A percentile compares a stretch with the other conserved stretches of the same genome.
phyloP scores from a whole-genome alignment of 2,329 filamentous ascomycete species.

The Cytospora chrysosperma region DNA sequence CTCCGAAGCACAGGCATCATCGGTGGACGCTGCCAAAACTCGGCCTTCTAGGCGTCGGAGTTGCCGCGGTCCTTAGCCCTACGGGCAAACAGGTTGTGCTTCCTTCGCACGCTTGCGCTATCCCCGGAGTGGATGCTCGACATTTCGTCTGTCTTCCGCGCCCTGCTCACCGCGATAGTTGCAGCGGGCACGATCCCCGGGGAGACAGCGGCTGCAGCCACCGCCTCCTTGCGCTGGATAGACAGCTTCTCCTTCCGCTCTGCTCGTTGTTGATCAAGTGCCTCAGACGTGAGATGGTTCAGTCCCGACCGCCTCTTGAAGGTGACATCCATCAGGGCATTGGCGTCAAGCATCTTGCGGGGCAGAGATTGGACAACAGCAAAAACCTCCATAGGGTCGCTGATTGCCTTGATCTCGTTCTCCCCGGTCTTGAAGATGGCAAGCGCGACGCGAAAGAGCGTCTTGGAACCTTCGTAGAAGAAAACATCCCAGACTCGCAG shows the following conservation, averaged over 20 bases:
- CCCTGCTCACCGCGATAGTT: conserved; percentile 25
- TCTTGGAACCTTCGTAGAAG: conserved; percentile 93
- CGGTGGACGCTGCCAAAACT: conserved; percentile 16
- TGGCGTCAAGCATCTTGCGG: conserved; percentile 77
- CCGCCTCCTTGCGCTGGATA: conserved; percentile 43
- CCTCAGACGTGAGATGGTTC: conserved; percentile 75
- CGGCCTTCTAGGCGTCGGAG: conserved; percentile 18
- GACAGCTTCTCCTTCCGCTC: conserved; percentile 59
- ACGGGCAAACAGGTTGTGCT: conserved; percentile 46
- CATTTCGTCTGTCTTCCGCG: conserved; percentile 32
- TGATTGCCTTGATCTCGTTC: conserved; percentile 72
- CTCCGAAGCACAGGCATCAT: conserved; percentile 10
- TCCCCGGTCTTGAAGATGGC: conserved; percentile 91
- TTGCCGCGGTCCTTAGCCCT: conserved; percentile 15
- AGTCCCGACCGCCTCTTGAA: conserved; percentile 79
- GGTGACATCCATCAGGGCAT: conserved; percentile 76
- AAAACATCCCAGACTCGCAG: conserved; percentile 94
- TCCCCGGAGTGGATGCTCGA: conserved; percentile 33
- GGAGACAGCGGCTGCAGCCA: conserved; percentile 19
- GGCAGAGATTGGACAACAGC: conserved; percentile 89
- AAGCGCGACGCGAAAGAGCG: conserved; percentile 86
- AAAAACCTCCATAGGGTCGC: conserved; percentile 93
- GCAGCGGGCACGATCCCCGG: conserved; percentile 20
- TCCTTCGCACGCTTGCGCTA: conserved; percentile 36
- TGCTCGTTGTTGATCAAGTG: conserved; percentile 72